Conservation (phyloP, 1,139 yeast genomes). For the Torulaspora pretoriensis region DNA sequence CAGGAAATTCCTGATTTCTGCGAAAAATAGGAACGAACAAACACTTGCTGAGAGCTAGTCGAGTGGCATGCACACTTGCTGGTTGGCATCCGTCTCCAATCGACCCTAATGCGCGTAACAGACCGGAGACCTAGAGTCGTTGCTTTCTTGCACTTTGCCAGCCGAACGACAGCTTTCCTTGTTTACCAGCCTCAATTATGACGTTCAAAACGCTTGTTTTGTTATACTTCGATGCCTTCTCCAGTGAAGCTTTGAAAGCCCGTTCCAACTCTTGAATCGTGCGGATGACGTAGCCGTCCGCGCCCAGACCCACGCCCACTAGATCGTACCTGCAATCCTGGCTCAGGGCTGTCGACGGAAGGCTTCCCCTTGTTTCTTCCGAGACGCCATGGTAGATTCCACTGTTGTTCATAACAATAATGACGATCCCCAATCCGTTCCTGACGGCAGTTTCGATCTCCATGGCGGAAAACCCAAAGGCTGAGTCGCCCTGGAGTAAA, state of each 20-base stretch:
- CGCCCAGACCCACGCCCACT: conserved; percentile 53
- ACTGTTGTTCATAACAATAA: conserved; percentile 63
- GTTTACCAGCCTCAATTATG: conserved; percentile 52
- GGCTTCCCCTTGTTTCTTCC: conserved; percentile 28
- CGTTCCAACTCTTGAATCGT: conserved; percentile 40
- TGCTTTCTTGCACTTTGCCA: conserved; percentile 44
- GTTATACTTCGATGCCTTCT: conserved; percentile 26
- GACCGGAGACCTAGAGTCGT: not conserved
- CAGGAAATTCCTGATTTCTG: no score
- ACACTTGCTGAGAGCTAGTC: no score
- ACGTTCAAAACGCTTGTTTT: conserved; percentile 50
- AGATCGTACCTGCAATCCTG: conserved; percentile 52
- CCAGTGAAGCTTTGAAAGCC: conserved; percentile 43
- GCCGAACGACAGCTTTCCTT: conserved; percentile 53
- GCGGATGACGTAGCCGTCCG: conserved; percentile 46
- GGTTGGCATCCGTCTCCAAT: no score
- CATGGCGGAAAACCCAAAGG: conserved; percentile 65
- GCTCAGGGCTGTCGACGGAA: conserved; percentile 57
- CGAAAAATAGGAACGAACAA: no score
- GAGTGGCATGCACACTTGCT: no score
- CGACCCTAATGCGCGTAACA: no score
- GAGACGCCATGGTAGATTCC: conserved; percentile 62
- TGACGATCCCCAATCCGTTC: conserved; percentile 46
- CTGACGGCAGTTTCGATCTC: conserved; percentile 63
- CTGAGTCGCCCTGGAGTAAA: conserved; percentile 68